Percentiles rank a stretch among this genome's conserved stretches.
Conservation (phyloP, 768 basidiomycete species). For the Pisolithus tinctorius region DNA sequence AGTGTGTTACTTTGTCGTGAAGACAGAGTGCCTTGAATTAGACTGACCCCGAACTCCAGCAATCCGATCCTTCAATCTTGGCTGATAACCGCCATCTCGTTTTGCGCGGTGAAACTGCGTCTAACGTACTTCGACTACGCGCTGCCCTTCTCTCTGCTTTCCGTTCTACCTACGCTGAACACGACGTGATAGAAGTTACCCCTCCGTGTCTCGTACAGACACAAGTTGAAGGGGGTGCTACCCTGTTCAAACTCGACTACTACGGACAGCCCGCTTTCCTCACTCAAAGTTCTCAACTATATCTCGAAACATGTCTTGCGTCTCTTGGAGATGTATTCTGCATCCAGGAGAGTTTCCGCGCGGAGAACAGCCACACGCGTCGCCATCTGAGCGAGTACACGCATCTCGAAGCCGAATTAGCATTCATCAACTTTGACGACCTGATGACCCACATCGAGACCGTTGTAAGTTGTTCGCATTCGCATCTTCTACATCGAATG, state of each 20-base stretch:
- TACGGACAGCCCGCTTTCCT: slow-evolving; percentile 93
- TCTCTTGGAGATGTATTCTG: slow-evolving; percentile 96
- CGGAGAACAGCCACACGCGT: slow-evolving; percentile 92
- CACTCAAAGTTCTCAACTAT: slow-evolving; percentile 94
- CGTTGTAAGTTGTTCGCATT: slow-evolving; percentile 47
- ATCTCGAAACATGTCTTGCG: slow-evolving; percentile 94
- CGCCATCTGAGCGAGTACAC: slow-evolving; percentile 96
- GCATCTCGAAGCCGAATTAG: slow-evolving; percentile 92
- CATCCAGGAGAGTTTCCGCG: slow-evolving; percentile 95
- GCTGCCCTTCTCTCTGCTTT: slow-evolving; percentile 78
- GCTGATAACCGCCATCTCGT: slow-evolving; percentile 94
- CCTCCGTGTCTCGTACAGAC: slow-evolving; percentile 98
- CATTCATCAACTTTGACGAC: slow-evolving; percentile 90
- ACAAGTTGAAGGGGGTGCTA: slow-evolving; percentile 95
- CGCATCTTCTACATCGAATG: background rate
- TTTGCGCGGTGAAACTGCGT: slow-evolving; percentile 89
- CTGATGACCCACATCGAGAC: slow-evolving; percentile 89
- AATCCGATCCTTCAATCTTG: slow-evolving; percentile 80
- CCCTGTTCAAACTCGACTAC: slow-evolving; percentile 92
- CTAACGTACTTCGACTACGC: slow-evolving; percentile 84
- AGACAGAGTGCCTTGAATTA: background rate
- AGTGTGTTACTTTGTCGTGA: slow-evolving; percentile 32
- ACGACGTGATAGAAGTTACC: slow-evolving; percentile 84
- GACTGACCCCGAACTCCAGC: slow-evolving; percentile 32
- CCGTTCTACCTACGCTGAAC: slow-evolving; percentile 53